Base-by-base conservation (phyloP, 306 rosid genomes). In the Arachis stenosperma region DNA sequence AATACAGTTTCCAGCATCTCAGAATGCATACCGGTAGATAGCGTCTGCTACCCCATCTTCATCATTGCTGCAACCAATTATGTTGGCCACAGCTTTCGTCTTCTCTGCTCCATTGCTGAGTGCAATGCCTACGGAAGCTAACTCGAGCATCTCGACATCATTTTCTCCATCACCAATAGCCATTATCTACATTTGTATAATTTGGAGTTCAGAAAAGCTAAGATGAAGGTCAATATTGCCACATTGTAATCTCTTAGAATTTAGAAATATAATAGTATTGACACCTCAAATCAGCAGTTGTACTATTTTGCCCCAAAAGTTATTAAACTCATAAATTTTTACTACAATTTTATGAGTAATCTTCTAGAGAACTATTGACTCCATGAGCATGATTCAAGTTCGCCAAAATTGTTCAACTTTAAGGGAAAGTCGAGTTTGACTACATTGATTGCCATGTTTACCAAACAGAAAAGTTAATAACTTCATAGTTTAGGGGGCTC, bases 81-180 rank as follows among this genome's bases (percentile, higher is more conserved):
- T 63, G 43, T 89, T 77, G 58, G 98, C 98, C 65, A 86, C 91
- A 33, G 91, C 92, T 84, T 94, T 94, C 46, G 96, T 64, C 87
- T 85, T 88, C 82, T 81, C 91, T 54, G 96, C 78, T 62, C 97
- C 98, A 65, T 94, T 91, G 61, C 95, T 84, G 22, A 94, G 90
- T 59, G 97, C 97, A 13, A 91, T 22, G 76, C 98, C 95, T 13
- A 91, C 81, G 78, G 97, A 85, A 79, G 96, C 98, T 80, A 94
- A 80, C 82, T 88, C 84, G 36, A 94, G 95, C 98, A 94, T 91
- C 83, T 94, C 98, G 4, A 88, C 30, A 63, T 94, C 98, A 82
- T 91, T 94, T 77, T 94, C 98, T 66, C 96, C 98, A 60, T 94
- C 97, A 61, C 98, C 98, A 76, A 94, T 88, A 65, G 97, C 98